Conservation (phyloP, 1,139 yeast species). For the Meyerozyma elateridarum region DNA sequence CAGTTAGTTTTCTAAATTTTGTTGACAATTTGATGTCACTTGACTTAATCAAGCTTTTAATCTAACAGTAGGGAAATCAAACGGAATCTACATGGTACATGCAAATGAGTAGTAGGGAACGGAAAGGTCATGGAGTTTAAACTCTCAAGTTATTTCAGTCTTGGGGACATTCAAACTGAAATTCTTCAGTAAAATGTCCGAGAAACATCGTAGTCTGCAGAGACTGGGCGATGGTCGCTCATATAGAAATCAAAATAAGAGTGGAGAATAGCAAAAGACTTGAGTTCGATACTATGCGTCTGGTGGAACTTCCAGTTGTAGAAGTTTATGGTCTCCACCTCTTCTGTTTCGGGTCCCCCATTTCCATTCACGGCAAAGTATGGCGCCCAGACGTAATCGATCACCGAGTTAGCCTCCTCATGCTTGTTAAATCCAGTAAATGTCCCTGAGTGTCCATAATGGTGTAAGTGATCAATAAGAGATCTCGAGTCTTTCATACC, state of each 20-base stretch:
- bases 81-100: no score
- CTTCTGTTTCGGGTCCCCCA: not conserved
- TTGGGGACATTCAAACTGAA: not conserved
- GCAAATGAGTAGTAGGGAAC: no score
- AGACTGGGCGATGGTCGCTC: constrained; percentile 23
- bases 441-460: constrained; percentile 17
- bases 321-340: constrained; percentile 2
- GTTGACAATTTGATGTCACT: not conserved
- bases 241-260: constrained; percentile 16
- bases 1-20: no score
- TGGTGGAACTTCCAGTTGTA: constrained; percentile 5
- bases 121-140: no score
- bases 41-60: no score
- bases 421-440: constrained; percentile 18
- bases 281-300: constrained; percentile 12
- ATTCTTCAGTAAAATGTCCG: constrained; percentile 5
- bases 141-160: not conserved
- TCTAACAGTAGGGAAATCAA: no score
- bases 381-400: constrained; percentile 23
- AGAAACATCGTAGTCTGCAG: constrained; percentile 16
- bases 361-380: constrained; percentile 6
- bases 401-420: constrained; percentile 12
- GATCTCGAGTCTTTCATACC: constrained; percentile 18
- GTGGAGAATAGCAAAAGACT: constrained; percentile 16
- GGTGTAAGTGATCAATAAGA: constrained; percentile 10